Base-by-base conservation (phyloP, 2,329 filamentous ascomycete species). In the Diplodia intermedia region DNA sequence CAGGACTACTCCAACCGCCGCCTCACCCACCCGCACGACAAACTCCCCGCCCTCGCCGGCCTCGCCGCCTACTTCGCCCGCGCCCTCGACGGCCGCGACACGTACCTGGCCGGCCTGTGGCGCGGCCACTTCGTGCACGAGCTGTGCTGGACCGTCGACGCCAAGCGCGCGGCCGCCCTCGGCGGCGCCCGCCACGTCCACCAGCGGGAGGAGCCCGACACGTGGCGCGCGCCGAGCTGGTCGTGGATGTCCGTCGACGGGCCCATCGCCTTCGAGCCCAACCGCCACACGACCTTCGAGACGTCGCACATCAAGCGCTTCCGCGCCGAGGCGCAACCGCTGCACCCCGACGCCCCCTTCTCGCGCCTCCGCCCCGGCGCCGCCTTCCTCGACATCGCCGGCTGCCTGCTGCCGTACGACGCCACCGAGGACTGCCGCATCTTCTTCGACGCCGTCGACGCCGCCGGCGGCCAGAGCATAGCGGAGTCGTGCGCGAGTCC, bases 21-120 rank as follows among this genome's bases (percentile, higher is more conserved):
- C 7, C 61, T 70, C 18, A 65, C 68, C 4, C 50, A 68, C 47
- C 31, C 54, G 15, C 29, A 43, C 7, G 69, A 70, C 57, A 70
- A 70, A 38, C 55, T 70, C 26, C 55, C 68, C 20, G 69, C 69
- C 12, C 67, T 70, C 9, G 60, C 68, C 15, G 69, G 69, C n/a
- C 50, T 69, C 29, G 68, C 56, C 7, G 9, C 65, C 15, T 69
- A 68, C 65, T 55, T 69, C 26, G 43, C 50, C 12, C 26, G 38
- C 26, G 65, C 26, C 8, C 33, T 61, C 23, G 9, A 12, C 33
- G 9, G 31, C 31, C 36, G 68, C 52, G 49, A 62, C 55, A 47
- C 14, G 14, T 69, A 68, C 43, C 11, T 69, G n/a, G 65, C 68
- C 5, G 68, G 68, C 6, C 54, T 69, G 12, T 69, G 68, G 68